phyloP scores from a whole-genome alignment of 768 basidiomycete species.

The Chalciporus chontae region DNA sequence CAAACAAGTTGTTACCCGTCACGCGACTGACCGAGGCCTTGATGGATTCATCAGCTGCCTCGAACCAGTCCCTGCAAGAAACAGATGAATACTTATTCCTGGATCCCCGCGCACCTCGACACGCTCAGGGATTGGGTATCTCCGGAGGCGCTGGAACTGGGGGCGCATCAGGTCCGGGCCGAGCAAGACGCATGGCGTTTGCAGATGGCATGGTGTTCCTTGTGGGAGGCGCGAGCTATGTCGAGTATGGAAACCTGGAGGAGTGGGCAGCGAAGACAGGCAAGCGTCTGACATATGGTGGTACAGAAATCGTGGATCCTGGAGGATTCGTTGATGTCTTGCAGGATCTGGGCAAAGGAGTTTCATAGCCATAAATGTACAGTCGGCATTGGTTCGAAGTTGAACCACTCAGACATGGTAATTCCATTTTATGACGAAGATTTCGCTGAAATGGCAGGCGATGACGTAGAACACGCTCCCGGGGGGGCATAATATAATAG shows the following conservation, averaged over 20 bases:
- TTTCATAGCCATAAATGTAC: conserved; percentile 19
- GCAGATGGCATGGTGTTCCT: conserved; percentile 88
- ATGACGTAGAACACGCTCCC: too few relatives aligned
- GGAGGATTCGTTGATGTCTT: conserved; percentile 76
- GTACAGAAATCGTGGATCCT: conserved; percentile 92
- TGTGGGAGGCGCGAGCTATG: conserved; percentile 95
- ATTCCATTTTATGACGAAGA: too few relatives aligned
- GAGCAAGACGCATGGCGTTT: conserved; percentile 68
- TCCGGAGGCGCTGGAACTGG: conserved; percentile 41
- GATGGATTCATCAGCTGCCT: conserved; percentile 94
- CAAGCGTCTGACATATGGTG: conserved; percentile 88
- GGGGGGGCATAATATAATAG: too few relatives aligned
- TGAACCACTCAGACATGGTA: neutral
- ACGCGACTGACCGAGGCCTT: conserved; percentile 93
- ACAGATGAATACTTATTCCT: conserved; percentile 96
- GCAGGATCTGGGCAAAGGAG: conserved; percentile 54
- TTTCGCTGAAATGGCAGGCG: too few relatives aligned
- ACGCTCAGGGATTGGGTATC: conserved; percentile 44
- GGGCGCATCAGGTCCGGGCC: conserved; percentile 32
- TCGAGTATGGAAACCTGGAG: conserved; percentile 94
- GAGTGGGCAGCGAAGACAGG: conserved; percentile 88
- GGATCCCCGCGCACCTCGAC: conserved; percentile 81
- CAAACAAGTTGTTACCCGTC: conserved; percentile 88
- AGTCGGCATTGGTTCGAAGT: conserved; percentile 40
- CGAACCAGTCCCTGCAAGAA: conserved; percentile 91